These are phyloP conservation scores for Xylariaceae sp. DNA, from an alignment of 2,329 filamentous ascomycete genomes.

Conservation along the genomic window DNA sequence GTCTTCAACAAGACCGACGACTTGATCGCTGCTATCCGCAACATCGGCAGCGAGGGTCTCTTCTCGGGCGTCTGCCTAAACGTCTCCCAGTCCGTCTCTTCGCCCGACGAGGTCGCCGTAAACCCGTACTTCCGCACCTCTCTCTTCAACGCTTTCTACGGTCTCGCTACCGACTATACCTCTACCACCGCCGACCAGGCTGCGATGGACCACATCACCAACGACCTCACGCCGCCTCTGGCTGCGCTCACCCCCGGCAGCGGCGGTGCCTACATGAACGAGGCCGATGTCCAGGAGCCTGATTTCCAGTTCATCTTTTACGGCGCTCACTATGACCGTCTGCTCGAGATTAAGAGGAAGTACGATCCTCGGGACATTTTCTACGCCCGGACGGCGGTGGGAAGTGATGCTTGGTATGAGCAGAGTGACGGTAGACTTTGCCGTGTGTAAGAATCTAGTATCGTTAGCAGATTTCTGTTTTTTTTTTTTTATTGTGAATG, in stretches of 20 bases:
- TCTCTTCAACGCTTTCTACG: constrained; percentile 14
- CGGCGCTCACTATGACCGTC: constrained; percentile 39
- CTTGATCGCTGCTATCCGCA: neutral
- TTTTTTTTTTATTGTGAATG: no score
- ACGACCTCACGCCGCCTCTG: constrained; percentile 25
- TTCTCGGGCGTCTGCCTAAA: constrained; percentile 4
- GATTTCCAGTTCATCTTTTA: constrained; percentile 44
- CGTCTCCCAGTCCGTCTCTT: neutral
- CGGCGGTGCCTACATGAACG: constrained; percentile 46
- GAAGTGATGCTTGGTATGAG: neutral
- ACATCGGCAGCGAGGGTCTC: neutral
- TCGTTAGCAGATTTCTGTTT: no score
- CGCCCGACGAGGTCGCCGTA: constrained; percentile 2
- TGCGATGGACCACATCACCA: constrained; percentile 25
- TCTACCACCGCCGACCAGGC: constrained; percentile 5
- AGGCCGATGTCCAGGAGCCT: constrained; percentile 46
- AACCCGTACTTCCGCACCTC: constrained; percentile 9
- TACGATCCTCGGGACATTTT: constrained; percentile 36
- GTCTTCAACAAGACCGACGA: neutral
- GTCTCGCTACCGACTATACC: neutral
- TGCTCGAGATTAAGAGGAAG: constrained; percentile 43
- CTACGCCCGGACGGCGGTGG: neutral
- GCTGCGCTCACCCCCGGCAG: constrained; percentile 24
- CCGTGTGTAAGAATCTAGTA: neutral
- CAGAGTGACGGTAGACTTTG: neutral